These are phyloP conservation scores for Phialemoniopsis sp. DNA, from an alignment of 2,329 filamentous ascomycete genomes.

Conservation along the genomic window DNA sequence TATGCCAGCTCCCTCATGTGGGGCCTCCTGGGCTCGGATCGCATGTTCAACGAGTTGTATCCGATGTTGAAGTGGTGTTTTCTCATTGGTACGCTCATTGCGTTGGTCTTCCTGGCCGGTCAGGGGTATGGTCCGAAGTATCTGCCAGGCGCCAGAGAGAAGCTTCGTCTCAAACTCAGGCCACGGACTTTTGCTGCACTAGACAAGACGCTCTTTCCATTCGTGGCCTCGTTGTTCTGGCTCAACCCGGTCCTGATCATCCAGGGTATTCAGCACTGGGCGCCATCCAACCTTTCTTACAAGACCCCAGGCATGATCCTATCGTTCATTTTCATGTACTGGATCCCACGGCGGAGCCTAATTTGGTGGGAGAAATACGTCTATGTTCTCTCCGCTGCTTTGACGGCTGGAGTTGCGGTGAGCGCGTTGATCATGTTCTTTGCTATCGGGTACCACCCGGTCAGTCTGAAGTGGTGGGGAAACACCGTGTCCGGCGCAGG, in stretches of 20 bases:
- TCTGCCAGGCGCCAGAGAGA: conserved; percentile 25
- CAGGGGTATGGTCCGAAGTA: conserved; percentile 27
- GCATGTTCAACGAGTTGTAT: conserved; percentile 36
- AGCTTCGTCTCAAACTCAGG: conserved; percentile 20
- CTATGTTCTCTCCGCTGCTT: conserved; percentile 36
- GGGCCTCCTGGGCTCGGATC: conserved; percentile 26
- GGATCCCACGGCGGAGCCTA: conserved; percentile 28
- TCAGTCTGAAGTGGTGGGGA: conserved; percentile 37
- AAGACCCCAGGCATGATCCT: conserved; percentile 36
- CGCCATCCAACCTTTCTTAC: conserved; percentile 35
- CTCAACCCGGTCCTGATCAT: conserved; percentile 35
- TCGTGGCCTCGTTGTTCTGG: conserved; percentile 32
- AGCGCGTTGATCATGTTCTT: conserved; percentile 38
- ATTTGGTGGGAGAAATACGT: conserved; percentile 44
- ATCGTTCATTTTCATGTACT: conserved; percentile 37
- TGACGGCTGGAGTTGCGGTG: conserved; percentile 36
- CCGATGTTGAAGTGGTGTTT: conserved; percentile 40
- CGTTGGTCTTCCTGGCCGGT: conserved; percentile 27
- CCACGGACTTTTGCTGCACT: conserved; percentile 24
- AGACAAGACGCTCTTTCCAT: conserved; percentile 29
- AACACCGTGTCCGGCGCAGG: conserved; percentile 34
- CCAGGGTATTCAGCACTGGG: conserved; percentile 37
- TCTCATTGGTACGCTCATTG: conserved; percentile 30
- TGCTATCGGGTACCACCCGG: conserved; percentile 31
- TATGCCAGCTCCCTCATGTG: conserved; percentile 27